Base-by-base conservation (phyloP, 2,329 filamentous ascomycete species). In the Hypoxylon sp. region DNA sequence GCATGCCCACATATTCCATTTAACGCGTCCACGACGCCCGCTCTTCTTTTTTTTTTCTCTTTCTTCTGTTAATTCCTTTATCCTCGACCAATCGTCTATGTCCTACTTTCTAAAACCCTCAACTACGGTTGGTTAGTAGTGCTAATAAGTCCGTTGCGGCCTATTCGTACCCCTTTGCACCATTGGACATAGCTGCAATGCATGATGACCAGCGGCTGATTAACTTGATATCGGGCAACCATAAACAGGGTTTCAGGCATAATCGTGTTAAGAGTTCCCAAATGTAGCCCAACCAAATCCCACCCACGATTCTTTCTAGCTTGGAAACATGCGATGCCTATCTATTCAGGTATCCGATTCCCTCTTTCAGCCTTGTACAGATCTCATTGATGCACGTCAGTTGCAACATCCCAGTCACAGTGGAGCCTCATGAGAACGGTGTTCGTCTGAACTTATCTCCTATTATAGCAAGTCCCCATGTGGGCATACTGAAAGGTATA, bases 311-410 rank as follows among this genome's bases (percentile, higher is more conserved):
- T 60, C 53, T 67, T 71, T 63, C 53, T 29, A 54, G 66, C 57
- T 62, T 66, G 60, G 56, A 62, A 67, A 68, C 69, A 69, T 61
- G 69, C 69, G 69, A 70, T 65, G 54, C 57, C 64, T 56, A 65
- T 71, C 65, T 55, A 55, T 70, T 67, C 65, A 64, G 68, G 70
- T 71, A 56, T 69, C 63, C 63, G 55, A 68, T 75, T 71, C 67
- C 73, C 72, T 60, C 67, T 74, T 77, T 76, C 75, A 78, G 75
- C 76, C 76, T 77, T 76, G 76, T 73, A 75, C 73, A 73, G 72
- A 71, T 74, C 72, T 68, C 65, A 54, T 70, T 47, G 69, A 70
- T 78, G 76, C 76, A 77, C 73, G 75, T 78, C 76, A 78, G 67
- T 70, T 64, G 70, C 63, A 58, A 66, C 70, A 70, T 70, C 68